These are phyloP conservation scores for Ogataea nitratoaversa DNA, from an alignment of 805 yeast species.

Conservation along the genomic window DNA sequence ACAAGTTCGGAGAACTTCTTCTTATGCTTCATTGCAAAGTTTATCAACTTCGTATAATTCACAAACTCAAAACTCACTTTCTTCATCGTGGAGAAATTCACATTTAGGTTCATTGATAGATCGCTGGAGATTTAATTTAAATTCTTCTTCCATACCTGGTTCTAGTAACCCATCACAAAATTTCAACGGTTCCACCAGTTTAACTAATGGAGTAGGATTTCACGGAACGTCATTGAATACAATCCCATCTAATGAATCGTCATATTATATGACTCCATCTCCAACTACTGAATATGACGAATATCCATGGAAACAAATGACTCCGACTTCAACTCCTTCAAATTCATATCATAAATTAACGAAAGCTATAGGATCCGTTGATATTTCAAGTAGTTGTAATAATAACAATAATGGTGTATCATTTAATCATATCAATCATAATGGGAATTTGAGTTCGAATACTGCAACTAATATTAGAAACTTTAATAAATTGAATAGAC, in stretches of 20 bases:
- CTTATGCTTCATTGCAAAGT: conserved; percentile 33
- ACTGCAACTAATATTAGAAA: too few species aligned
- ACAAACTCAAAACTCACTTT: conserved; percentile 14
- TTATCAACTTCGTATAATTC: conserved; percentile 36
- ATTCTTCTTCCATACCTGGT: too few species aligned
- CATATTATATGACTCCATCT: conserved; percentile 20
- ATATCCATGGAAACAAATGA: conserved; percentile 22
- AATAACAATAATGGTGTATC: neutral
- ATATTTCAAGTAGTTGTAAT: conserved; percentile 1
- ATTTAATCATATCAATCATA: too few species aligned
- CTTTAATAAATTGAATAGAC: neutral
- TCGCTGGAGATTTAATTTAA: conserved; percentile 19
- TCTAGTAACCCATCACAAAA: too few species aligned
- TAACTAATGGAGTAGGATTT: neutral
- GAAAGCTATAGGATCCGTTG: conserved; percentile 7
- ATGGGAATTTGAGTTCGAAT: neutral
- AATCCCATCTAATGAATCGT: neutral
- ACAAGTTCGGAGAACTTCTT: conserved; percentile 24
- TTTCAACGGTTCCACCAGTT: too few species aligned
- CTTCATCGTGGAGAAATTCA: conserved; percentile 27
- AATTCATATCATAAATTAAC: conserved; percentile 7
- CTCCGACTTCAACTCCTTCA: conserved; percentile 8
- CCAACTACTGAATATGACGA: conserved; percentile 27
- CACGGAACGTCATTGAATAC: conserved; percentile 1
- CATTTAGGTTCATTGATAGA: conserved; percentile 29